Evolutionary conservation across 2,329 filamentous ascomycete genomes (phyloP), one percentile per base, ranked within the genome.

Genomic region (Alternaria solani): DNA sequence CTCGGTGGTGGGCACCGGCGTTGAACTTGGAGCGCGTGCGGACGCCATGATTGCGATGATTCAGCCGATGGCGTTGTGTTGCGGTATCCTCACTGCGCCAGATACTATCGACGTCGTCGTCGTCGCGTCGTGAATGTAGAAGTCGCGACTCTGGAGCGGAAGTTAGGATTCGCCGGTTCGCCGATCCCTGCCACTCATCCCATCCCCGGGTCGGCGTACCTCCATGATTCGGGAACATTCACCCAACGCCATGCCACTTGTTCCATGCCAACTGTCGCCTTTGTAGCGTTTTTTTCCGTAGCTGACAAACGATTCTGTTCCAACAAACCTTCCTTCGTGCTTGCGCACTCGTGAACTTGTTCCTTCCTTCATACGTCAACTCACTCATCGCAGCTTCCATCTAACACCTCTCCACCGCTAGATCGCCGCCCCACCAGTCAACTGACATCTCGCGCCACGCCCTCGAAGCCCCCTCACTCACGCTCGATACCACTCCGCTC

Each of bases 1-100:
- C 63, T 84, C 82, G 20, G 81, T 83, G 16, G 81, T 81, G 2
- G 81, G 81, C 12, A 83, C 74, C 5, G 82, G 82, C 48, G 77
- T 79, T 52, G 68, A 71, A 66, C 77, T 79, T 26, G 69, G 67
- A 38, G 74, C 75, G 63, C 75, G 75, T 55, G 53, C 73, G 18
- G 75, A 71, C 51, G 74, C 76, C 77, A 79, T 79, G 44, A 39
- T 62, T 61, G 47, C 25, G 34, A 30, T 59, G 30, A 16, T 23
- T 18, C 26, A 20, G 25, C 41, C 23, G 44, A 43, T 32, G 42
- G 42, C 44, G 59, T 62, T 57, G 34, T 55, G 58, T 46, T 60
- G 62, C 30, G 38, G 25, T 48, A 56, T 63, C 60, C 58, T 59
- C 63, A 39, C 36, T 55, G 36, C 25, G n/a, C 51, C 51, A 20